These are phyloP conservation scores for Vaccinium macrocarpon DNA, from an alignment of 148 eudicot genomes.

Conservation along the genomic window DNA sequence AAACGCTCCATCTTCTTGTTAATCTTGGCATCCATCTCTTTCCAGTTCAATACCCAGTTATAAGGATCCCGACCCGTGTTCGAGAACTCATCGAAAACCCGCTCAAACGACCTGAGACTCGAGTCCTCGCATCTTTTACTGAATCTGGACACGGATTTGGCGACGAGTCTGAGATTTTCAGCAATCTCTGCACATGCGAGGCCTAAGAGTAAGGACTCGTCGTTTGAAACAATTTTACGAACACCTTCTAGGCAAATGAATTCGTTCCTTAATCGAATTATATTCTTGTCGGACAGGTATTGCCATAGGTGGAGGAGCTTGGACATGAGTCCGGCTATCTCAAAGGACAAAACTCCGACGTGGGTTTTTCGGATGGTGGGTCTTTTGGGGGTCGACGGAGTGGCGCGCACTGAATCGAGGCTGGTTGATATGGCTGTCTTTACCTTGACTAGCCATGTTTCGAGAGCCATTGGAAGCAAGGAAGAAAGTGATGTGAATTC, in stretches of 20 bases:
- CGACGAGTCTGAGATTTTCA: conserved; percentile 40
- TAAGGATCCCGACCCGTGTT: conserved; percentile 60
- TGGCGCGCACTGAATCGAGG: conserved; percentile 24
- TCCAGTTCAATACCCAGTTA: conserved; percentile 48
- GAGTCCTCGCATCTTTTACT: conserved; percentile 41
- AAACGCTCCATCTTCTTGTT: conserved; percentile 46
- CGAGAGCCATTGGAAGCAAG: conserved; percentile 32
- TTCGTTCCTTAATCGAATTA: conserved; percentile 49
- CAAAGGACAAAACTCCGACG: conserved; percentile 69
- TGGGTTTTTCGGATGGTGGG: conserved; percentile 31
- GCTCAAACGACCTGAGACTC: conserved; percentile 46
- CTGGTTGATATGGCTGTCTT: conserved; percentile 38
- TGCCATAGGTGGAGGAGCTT: conserved; percentile 67
- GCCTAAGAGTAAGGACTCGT: conserved; percentile 64
- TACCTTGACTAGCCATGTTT: conserved; percentile 68
- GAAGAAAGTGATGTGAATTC: neutral
- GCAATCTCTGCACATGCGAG: conserved; percentile 71
- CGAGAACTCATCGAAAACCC: conserved; percentile 47
- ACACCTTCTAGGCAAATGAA: conserved; percentile 57
- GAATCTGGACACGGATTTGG: conserved; percentile 43
- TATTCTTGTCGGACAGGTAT: conserved; percentile 60
- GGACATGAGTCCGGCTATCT: conserved; percentile 58
- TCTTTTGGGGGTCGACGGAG: conserved; percentile 20
- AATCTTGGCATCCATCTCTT: conserved; percentile 55
- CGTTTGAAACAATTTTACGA: conserved; percentile 69